Evolutionary conservation across 495 filamentous ascomycete species (phyloP).

Genomic region (Penicillium arizonense): DNA sequence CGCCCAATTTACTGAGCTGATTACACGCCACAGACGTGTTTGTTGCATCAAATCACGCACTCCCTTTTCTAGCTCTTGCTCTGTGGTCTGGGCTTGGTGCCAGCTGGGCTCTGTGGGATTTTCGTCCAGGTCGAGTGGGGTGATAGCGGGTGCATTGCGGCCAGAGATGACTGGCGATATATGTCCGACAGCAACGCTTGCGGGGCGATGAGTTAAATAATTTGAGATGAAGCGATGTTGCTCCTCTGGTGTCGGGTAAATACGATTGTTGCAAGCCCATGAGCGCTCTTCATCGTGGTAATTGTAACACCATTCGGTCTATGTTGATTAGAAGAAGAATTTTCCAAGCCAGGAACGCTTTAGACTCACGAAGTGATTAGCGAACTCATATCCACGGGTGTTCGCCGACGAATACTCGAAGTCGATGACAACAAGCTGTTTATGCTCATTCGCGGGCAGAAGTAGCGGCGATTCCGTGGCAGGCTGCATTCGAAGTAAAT

Average conservation of each 20-base stretch:
- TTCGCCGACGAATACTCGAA: constrained; percentile 98
- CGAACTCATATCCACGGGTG: constrained; percentile 83
- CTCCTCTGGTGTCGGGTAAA: constrained; percentile 77
- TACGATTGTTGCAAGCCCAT: constrained; percentile 61
- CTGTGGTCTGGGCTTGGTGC: constrained; percentile 40
- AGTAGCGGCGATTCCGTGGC: constrained; percentile 83
- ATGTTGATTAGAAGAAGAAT: constrained; percentile 1
- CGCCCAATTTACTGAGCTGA: constrained; percentile 87
- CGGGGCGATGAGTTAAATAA: constrained; percentile 78
- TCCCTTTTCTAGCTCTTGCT: constrained; percentile 59
- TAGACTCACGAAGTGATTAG: constrained; percentile 84
- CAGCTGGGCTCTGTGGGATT: constrained; percentile 18
- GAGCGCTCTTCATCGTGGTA: constrained; percentile 72
- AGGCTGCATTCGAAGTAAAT: constrained; percentile 88
- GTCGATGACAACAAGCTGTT: constrained; percentile 94
- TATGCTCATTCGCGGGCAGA: constrained; percentile 86
- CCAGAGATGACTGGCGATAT: constrained; percentile 49
- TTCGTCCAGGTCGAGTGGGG: constrained; percentile 37
- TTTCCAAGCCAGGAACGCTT: neutral
- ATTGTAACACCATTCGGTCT: constrained; percentile 96
- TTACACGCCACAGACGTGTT: constrained; percentile 78
- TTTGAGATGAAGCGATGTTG: constrained; percentile 80
- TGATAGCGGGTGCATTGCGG: constrained; percentile 30
- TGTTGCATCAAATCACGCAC: constrained; percentile 71
- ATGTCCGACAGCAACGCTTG: constrained; percentile 44